Base-by-base conservation (phyloP, 306 rosid genomes). In the Glycine latifolia region DNA sequence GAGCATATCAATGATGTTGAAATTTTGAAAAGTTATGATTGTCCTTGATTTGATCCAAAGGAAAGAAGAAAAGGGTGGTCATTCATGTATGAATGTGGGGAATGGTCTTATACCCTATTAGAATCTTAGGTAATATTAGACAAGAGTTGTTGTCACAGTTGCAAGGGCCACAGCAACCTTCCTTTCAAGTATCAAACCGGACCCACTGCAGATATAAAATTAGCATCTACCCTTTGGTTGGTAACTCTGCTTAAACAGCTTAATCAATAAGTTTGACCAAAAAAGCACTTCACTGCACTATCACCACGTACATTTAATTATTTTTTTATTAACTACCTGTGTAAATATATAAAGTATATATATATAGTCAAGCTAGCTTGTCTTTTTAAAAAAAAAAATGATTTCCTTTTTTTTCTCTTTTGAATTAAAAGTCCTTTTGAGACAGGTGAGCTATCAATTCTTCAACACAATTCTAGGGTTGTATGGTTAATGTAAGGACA, bases 401-500 rank as follows among this genome's bases (percentile, higher is more conserved):
- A 68, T 16, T 10, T 5, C 16, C 74, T 79, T 43, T 79, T 50
- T 61, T 55, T 77, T 58, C 72, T 82, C 8, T 13, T 31, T 78
- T 46, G 63, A 78, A 79, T 79, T 15, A 69, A 16, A 2, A 2
- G 59, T 70, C 76, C 80, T 50, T 52, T 71, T 53, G 83, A 72
- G 83, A 81, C 81, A 55, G 93, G 88, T 89, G 89, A 85, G 89
- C 87, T 73, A 87, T 94, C 90, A 85, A 85, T 85, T 85, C 87
- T 71, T 59, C 49, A 85, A 79, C 81, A 86, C 82, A 80, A 85
- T 71, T 78, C 31, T 8, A 70, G 61, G 63, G 56, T 73, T 77
- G 20, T 72, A 71, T 63, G 72, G 79, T 53, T 46, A 33, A 68
- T 83, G 79, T 71, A 35, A 86, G 83, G 83, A 85, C 90, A 85